Conservation (phyloP, 768 basidiomycete genomes). For the Cyclocybe aegerita region DNA sequence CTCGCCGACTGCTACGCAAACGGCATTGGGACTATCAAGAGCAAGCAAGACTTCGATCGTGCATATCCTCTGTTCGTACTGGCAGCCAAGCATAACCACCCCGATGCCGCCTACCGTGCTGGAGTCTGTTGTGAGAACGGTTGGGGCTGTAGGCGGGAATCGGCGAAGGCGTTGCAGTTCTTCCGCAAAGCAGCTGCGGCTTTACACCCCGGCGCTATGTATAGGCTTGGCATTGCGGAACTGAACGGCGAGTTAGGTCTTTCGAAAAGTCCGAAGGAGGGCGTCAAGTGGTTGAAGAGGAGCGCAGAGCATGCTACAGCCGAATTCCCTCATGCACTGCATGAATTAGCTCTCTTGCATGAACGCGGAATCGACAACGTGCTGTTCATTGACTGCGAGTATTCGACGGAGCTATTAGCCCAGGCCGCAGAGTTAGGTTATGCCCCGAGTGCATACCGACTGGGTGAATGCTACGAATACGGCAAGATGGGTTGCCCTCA, state of each 20-base stretch:
- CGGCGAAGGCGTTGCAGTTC: conserved; percentile 87
- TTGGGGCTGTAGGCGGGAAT: conserved; percentile 95
- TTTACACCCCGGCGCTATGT: conserved; percentile 93
- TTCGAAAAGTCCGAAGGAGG: conserved; percentile 87
- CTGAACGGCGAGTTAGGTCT: conserved; percentile 93
- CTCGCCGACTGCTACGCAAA: conserved; percentile 98
- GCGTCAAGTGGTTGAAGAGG: conserved; percentile 98
- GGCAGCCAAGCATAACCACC: conserved; percentile 95
- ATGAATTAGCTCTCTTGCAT: conserved; percentile 91
- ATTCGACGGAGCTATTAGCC: conserved; percentile 90
- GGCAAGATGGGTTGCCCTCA: conserved; percentile 98
- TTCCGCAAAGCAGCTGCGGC: conserved; percentile 93
- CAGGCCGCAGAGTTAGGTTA: conserved; percentile 96
- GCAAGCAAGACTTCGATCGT: conserved; percentile 93
- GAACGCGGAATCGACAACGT: conserved; percentile 99
- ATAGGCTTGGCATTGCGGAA: conserved; percentile 93
- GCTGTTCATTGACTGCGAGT: conserved; percentile 94
- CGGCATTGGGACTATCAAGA: conserved; percentile 91
- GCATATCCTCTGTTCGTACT: conserved; percentile 96
- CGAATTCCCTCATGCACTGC: conserved; percentile 94
- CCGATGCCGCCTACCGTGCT: conserved; percentile 92
- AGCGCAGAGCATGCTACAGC: conserved; percentile 93
- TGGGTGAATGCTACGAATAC: conserved; percentile 99
- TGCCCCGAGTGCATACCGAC: conserved; percentile 90
- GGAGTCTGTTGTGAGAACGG: conserved; percentile 99